Evolutionary conservation across 345 rosid genomes (phyloP).

Genomic region (Kandelia obovata): DNA sequence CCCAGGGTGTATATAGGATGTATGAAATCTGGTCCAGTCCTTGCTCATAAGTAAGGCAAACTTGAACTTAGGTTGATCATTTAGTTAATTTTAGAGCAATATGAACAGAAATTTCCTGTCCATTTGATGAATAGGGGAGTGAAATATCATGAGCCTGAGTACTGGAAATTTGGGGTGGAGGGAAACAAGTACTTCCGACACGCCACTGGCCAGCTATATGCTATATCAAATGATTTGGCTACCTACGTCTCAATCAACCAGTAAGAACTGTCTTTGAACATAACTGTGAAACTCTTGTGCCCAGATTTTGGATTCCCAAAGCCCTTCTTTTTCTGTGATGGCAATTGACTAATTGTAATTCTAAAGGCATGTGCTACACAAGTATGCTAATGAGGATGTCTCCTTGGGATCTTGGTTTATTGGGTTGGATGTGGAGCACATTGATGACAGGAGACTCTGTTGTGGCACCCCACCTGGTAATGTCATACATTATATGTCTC

Average conservation of each 20-base stretch:
- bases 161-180: constrained; percentile 96
- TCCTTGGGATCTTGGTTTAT: constrained; percentile 96
- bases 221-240: constrained; percentile 83
- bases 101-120: background rate
- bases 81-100: background rate
- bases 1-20: constrained; percentile 88
- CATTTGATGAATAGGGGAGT: constrained; percentile 58
- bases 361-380: constrained; percentile 79
- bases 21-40: constrained; percentile 98
- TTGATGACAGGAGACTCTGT: constrained; percentile 94
- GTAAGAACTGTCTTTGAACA: constrained; percentile 38
- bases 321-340: background rate
- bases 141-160: constrained; percentile 93
- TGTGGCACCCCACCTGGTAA: constrained; percentile 97
- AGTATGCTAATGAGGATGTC: constrained; percentile 88
- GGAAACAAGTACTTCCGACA: constrained; percentile 97
- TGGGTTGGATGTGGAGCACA: constrained; percentile 90
- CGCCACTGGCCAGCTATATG: constrained; percentile 97
- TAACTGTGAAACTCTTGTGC: background rate
- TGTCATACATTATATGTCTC: background rate
- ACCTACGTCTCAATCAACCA: constrained; percentile 79
- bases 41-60: constrained; percentile 81
- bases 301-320: background rate
- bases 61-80: background rate
- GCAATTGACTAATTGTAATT: constrained; percentile 8